These are phyloP conservation scores for Talaromyces atroroseus DNA, from an alignment of 2,329 filamentous ascomycete genomes.

Conservation along the genomic window DNA sequence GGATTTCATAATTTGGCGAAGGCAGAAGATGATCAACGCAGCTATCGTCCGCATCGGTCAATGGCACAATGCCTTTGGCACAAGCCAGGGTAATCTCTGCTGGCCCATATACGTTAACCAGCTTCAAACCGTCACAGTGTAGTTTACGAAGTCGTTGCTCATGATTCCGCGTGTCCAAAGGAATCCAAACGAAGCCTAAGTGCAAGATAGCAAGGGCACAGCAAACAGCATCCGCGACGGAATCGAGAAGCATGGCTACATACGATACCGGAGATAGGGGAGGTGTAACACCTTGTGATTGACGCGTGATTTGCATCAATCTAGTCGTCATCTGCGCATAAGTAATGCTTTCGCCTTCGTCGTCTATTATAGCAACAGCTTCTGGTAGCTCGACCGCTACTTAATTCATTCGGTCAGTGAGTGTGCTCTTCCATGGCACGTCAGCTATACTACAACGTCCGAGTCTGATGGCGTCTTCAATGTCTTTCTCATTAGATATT, in stretches of 20 bases:
- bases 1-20: slow-evolving; percentile 32
- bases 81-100: slow-evolving; percentile 13
- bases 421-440: slow-evolving; percentile 29
- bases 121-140: slow-evolving; percentile 3
- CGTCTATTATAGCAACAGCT: slow-evolving; percentile 25
- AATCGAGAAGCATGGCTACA: slow-evolving; percentile 2
- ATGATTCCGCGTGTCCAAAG: slow-evolving; percentile 34
- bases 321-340: slow-evolving; percentile 23
- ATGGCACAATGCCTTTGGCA: neutral
- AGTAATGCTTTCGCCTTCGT: slow-evolving; percentile 23
- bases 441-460: slow-evolving; percentile 10
- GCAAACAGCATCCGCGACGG: neutral
- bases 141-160: slow-evolving; percentile 17
- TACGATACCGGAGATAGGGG: neutral
- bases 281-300: neutral
- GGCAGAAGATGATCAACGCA: slow-evolving; percentile 6
- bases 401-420: slow-evolving; percentile 33
- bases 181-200: slow-evolving; percentile 31
- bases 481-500: slow-evolving; percentile 15
- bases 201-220: slow-evolving; percentile 32
- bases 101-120: slow-evolving; percentile 16
- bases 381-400: slow-evolving; percentile 20
- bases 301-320: neutral
- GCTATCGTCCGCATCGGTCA: neutral
- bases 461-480: slow-evolving; percentile 15